phyloP scores from a whole-genome alignment of 768 basidiomycete species.

The Tylopilus plumbeoviolaceoides region DNA sequence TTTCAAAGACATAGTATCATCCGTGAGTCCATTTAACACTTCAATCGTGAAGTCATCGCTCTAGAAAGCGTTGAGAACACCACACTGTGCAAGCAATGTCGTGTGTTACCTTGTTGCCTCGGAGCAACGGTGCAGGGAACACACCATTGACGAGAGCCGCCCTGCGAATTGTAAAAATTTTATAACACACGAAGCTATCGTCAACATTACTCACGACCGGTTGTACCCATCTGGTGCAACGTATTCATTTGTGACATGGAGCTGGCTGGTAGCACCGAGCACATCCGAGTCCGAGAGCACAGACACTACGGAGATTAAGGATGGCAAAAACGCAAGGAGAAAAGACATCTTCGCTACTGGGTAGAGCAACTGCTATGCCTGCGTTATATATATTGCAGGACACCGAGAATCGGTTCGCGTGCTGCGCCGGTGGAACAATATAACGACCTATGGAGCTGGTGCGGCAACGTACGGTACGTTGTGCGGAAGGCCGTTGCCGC shows the following conservation, averaged over 20 bases:
- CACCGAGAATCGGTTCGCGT: no score
- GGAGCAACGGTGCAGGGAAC: slow-evolving; percentile 43
- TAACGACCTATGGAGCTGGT: no score
- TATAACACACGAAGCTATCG: not conserved
- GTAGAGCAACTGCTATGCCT: no score
- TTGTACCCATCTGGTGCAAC: not conserved
- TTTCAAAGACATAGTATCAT: slow-evolving; percentile 42
- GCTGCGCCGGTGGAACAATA: no score
- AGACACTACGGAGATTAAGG: not conserved
- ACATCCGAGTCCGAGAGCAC: not conserved
- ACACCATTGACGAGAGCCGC: not conserved
- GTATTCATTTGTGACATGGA: not conserved
- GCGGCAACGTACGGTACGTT: no score
- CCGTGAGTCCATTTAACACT: slow-evolving; percentile 19
- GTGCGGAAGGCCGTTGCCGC: no score
- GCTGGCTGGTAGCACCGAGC: not conserved
- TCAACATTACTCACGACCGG: not conserved
- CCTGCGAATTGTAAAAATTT: not conserved
- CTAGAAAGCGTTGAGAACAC: not conserved
- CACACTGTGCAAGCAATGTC: not conserved
- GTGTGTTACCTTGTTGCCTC: slow-evolving; percentile 30
- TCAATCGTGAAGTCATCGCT: not conserved
- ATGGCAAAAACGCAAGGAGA: not conserved
- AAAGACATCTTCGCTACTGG: not conserved
- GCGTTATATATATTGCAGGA: no score